These are phyloP conservation scores for Rhizopogon sp. DNA, from an alignment of 768 basidiomycete genomes.

Conservation along the genomic window DNA sequence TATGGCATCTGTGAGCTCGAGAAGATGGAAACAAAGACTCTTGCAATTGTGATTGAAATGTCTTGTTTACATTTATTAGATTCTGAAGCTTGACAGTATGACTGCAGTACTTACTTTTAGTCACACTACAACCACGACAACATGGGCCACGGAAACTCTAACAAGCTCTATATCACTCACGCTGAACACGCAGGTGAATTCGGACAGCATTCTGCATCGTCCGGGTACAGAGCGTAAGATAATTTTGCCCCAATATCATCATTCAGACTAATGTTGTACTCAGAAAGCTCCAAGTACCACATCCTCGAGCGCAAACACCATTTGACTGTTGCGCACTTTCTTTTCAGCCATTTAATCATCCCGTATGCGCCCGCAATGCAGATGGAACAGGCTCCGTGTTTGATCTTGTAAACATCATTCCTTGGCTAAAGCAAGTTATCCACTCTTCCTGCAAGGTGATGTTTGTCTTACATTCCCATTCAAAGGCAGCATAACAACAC, in stretches of 20 bases:
- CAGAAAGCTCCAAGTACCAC: conserved; percentile 66
- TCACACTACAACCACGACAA: background rate
- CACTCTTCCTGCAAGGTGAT: conserved; percentile 1
- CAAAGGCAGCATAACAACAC: conserved; percentile 76
- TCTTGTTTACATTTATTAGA: conserved; percentile 5
- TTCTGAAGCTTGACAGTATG: background rate
- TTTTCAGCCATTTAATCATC: conserved; percentile 84
- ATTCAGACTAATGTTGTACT: conserved; percentile 7
- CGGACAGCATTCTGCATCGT: conserved; percentile 78
- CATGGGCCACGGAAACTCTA: conserved; percentile 85
- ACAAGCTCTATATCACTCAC: conserved; percentile 87
- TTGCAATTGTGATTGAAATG: background rate
- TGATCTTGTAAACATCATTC: conserved; percentile 88
- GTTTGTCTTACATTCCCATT: conserved; percentile 8
- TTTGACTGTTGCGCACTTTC: conserved; percentile 92
- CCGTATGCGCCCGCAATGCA: conserved; percentile 79
- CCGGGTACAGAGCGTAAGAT: conserved; percentile 64
- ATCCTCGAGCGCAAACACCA: conserved; percentile 62
- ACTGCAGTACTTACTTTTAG: no score
- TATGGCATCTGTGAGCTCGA: conserved; percentile 4
- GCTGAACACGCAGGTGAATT: conserved; percentile 79
- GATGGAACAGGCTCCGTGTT: conserved; percentile 82
- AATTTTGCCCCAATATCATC: conserved; percentile 1
- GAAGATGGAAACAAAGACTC: background rate
- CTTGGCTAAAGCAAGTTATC: conserved; percentile 79